A percentile compares a stretch with the other conserved stretches of the same genome.
These are phyloP conservation scores for Chaetomium fimeti DNA, from an alignment of 495 filamentous ascomycete genomes.

Conservation along the genomic window DNA sequence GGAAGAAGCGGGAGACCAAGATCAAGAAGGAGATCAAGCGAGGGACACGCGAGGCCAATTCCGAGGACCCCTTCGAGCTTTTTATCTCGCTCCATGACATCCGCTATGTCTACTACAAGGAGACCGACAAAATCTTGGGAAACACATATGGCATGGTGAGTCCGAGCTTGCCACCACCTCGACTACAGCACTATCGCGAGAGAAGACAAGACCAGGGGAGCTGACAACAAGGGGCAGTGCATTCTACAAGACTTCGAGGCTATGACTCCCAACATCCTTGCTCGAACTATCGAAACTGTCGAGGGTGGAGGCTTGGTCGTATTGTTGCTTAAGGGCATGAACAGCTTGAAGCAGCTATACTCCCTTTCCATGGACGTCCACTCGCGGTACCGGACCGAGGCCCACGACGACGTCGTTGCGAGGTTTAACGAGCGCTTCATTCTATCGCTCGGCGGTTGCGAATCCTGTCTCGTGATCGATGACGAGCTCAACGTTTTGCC, in stretches of 20 bases:
- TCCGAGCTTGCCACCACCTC: neutral
- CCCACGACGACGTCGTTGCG: slow-evolving; percentile 90
- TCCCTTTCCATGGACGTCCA: slow-evolving; percentile 98
- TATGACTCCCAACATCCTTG: slow-evolving; percentile 92
- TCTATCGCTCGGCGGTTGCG: slow-evolving; percentile 88
- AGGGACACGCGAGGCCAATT: slow-evolving; percentile 90
- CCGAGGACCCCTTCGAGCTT: slow-evolving; percentile 94
- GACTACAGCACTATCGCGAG: too few species aligned
- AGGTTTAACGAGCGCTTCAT: slow-evolving; percentile 99
- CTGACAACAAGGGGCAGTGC: slow-evolving; percentile 48
- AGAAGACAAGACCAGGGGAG: neutral
- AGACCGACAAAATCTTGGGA: slow-evolving; percentile 98
- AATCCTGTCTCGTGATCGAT: slow-evolving; percentile 92
- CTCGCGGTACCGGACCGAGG: slow-evolving; percentile 93
- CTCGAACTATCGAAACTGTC: slow-evolving; percentile 93
- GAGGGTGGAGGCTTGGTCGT: slow-evolving; percentile 94
- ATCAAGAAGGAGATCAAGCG: slow-evolving; percentile 98
- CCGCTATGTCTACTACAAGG: slow-evolving; percentile 99
- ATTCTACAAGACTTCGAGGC: slow-evolving; percentile 98
- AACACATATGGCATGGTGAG: slow-evolving; percentile 91
- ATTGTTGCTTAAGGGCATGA: slow-evolving; percentile 93
- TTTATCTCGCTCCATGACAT: slow-evolving; percentile 97
- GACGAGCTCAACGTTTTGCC: slow-evolving; percentile 97
- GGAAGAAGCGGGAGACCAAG: slow-evolving; percentile 95
- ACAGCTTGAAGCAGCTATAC: slow-evolving; percentile 93